Percentiles rank a stretch among this genome's conserved stretches.
These are phyloP conservation scores for Solanum pimpinellifolium DNA, from an alignment of 257 asterid genomes.

Conservation along the genomic window DNA sequence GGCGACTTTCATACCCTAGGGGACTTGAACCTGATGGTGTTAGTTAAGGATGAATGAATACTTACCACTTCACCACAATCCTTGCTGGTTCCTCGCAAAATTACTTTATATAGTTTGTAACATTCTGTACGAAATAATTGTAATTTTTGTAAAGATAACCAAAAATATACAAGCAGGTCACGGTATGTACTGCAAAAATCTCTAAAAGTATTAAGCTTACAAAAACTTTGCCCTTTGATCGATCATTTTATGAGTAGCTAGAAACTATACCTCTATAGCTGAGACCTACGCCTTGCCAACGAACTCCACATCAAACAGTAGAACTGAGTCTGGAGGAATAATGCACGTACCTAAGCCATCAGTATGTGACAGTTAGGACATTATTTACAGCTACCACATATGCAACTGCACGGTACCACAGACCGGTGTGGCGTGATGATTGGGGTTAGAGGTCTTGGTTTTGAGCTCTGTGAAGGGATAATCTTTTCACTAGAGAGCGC, in stretches of 20 bases:
- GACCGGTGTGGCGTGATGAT: background rate
- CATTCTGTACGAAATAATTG: background rate
- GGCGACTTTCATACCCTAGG: fast-evolving
- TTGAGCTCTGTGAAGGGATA: background rate
- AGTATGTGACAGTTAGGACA: background rate
- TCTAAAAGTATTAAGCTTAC: background rate
- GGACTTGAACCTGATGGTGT: background rate
- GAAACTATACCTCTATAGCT: background rate
- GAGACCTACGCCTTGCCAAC: constrained; percentile 49
- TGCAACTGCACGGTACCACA: background rate
- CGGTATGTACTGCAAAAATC: background rate
- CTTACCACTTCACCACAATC: background rate
- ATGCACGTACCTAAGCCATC: constrained; percentile 55
- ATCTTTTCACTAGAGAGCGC: background rate
- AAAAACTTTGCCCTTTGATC: background rate
- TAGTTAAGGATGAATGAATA: too few relatives aligned
- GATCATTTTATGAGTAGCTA: background rate
- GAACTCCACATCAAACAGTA: constrained; percentile 77
- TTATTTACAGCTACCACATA: background rate
- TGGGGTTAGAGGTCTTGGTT: background rate
- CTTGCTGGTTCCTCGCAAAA: background rate
- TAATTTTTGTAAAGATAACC: background rate
- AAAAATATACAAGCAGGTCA: background rate
- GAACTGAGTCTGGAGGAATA: constrained; percentile 83
- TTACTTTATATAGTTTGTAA: background rate